Evolutionary conservation across 1,139 yeast species (phyloP), one percentile per base, ranked within the genome.

Genomic region (Yamadazyma epiphylla): DNA sequence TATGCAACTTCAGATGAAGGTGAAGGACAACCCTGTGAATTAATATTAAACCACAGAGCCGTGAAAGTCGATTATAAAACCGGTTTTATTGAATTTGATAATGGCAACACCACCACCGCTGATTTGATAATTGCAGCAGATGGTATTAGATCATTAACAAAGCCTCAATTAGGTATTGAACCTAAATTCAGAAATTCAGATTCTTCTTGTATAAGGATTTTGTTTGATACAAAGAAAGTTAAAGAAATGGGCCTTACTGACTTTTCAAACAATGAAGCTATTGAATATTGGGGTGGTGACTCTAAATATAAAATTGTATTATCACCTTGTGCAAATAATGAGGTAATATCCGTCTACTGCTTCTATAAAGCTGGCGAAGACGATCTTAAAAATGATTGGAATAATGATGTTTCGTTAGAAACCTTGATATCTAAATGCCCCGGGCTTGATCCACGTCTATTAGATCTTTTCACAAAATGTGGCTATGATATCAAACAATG

Each of bases 51-150:
- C 30, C 39, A 48, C n/a, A 43, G 49, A 14, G 59, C 58, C 11
- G 37, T 33, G 13, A 27, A 36, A 7, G 45, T 54, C 15, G 56
- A 58, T 31, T 53, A 46, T 27, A 43, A 45, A 6, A 37, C 45
- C 4, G 40, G 43, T 4, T 36, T 45, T 3, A 54, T 58, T n/a
- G 41, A 43, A 10, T 45, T 51, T 10, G 37, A 45, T 10, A 43
- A 42, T 26, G 61, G 60, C 7, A 35, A 33, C 3, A 36, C 26
- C 4, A 47, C 43, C 28, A 31, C 43, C 3, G 64, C 51, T 7
- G 69, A 62, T 38, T 43, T 62, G 20, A 45, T 63, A 10, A 42
- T 62, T 26, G 69, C 64, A 5, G 64, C 64, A 24, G 69, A 62
- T 41, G 69, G 69, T 3, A 48, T 62, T 29, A 51, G 53, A 31